Evolutionary conservation across 768 basidiomycete genomes (phyloP), one percentile per base, ranked within the genome.

Genomic region (Tulasnella sp.): DNA sequence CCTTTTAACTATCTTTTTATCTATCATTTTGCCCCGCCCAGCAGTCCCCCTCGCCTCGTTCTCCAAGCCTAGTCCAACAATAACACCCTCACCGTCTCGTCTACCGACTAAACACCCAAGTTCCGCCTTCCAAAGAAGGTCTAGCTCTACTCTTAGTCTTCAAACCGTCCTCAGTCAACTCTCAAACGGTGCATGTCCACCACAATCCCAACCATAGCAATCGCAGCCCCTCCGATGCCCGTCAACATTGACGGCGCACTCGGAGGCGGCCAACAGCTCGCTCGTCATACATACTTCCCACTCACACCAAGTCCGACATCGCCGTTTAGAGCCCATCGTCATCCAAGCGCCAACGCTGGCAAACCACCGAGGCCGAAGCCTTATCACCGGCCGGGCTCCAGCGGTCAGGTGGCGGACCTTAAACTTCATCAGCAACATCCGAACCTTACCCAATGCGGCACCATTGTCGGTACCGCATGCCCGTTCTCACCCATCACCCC

Each of bases 311-410:
- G 71, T 21, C 78, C 71, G 31, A 73, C 42, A 24, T 74, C 71
- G 68, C 71, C 78, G 42, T 77, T 77, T 58, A 73, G 78, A 39
- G 73, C 78, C 21, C 78, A 73, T 44, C 78, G 78, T n/a, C 44
- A 42, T 27, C 62, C 75, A 34, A 24, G 52, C 40, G 34, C 46
- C 48, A 76, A 38, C 48, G 38, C 16, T n/a, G n/a, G n/a, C 39
- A 56, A 36, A 48, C 52, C 75, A 36, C 19, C 76, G 48, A 73
- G 78, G 19, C 78, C 42, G 27, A 79, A 79, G 78, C 78, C 78
- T 72, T 79, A 79, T 79, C 78, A 79, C 71, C 78, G n/a, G n/a
- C n/a, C n/a, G n/a, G n/a, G 78, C 71, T 44, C 78, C 71, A 44
- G 14, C 44, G 14, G 42, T 24, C 56, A 27, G 34, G 44, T 18